Evolutionary conservation across 1,284 basidiomycete genomes (phyloP), one percentile per base, ranked within the genome.

Genomic region (Naganishia albida): DNA sequence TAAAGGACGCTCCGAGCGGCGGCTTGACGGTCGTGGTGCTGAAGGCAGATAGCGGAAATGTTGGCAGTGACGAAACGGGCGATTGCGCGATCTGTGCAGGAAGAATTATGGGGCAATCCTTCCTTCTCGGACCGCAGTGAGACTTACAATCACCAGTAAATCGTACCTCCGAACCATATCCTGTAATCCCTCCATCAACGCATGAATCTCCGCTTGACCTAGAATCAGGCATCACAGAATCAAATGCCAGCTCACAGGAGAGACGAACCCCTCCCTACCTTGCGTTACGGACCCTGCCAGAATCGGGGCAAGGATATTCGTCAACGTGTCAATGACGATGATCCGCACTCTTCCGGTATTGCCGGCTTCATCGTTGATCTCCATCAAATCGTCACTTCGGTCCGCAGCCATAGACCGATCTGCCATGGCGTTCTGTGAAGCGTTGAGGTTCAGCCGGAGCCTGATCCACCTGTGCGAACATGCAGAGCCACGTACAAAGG

Each of bases 171-270:
- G 44, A 2, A 57, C 44, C 44, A 64, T 49, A 3, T 39, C 40
- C 44, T 49, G 40, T 23, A 80, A 62, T 7, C 75, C 72, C 48
- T 77, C 74, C 71, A 77, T 72, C n/a, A 77, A 68, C 1, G 73
- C 67, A 2, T 78, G 69, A 64, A 77, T 75, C 7, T 75, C 74
- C 0, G 77, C 74, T 51, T 78, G 74, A 3, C 78, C 77, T 78
- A 63, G 15, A 10, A 2, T 18, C 16, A 8, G 10, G 26, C 13
- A 1, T 3, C 28, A 16, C 1, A 48, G 18, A 48, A 13, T 25
- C 3, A 48, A 7, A 49, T 25, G 8, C 15, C 23, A 20, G 4
- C 23, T 46, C 23, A 16, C 30, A 30, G 7, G 25, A 16, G 28
- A 12, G 20, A 43, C 44, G 16, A 18, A 12, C 6, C 4, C 12